Base-by-base conservation (phyloP, 2,329 filamentous ascomycete genomes). In the Leptographium flavum region DNA sequence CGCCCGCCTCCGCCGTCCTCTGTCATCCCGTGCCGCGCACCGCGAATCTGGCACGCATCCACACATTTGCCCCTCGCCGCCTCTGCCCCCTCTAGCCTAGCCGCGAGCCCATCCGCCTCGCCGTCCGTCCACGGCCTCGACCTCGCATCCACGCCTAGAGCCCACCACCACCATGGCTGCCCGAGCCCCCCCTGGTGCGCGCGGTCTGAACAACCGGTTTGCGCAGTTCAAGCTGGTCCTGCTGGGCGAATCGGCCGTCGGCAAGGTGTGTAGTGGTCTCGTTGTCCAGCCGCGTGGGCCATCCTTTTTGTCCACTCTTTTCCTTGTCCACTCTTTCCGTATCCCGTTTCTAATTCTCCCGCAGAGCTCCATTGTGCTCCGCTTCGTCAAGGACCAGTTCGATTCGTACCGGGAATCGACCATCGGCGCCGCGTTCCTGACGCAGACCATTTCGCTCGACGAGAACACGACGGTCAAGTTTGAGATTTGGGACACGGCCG, bases 321-420 rank as follows among this genome's bases (percentile, higher is more conserved):
- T n/a, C n/a, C n/a, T 14, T 15, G 21, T 23, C 13, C 14, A 27
- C 14, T 21, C 27, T 15, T 8, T 9, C 27, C 8, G 27, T 28
- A n/a, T n/a, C n/a, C n/a, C n/a, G n/a, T n/a, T n/a, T n/a, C n/a
- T n/a, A n/a, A n/a, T n/a, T n/a, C n/a, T 9, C 13, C 2, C 11
- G 48, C 57, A 94, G 90, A 95, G 88, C 69, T 98, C 92, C 54
- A 82, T 98, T 65, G 92, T 98, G 47, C 72, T 98, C 61, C 83
- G 93, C 68, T 98, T 98, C 60, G 92, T 98, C 61, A 98, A 98
- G 87, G 90, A 98, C 67, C 92, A 96, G 86, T 98, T 98, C 68
- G 92, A 98, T 72, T 77, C 74, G 43, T 95, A 95, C 71, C 81
- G 88, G 67, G 90, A 95, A 79, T 94, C 88, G 46, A 95, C 90